A percentile compares a stretch with the other conserved stretches of the same genome.
Conservation (phyloP, 139 green algal species). For the Mesostigma viride region DNA sequence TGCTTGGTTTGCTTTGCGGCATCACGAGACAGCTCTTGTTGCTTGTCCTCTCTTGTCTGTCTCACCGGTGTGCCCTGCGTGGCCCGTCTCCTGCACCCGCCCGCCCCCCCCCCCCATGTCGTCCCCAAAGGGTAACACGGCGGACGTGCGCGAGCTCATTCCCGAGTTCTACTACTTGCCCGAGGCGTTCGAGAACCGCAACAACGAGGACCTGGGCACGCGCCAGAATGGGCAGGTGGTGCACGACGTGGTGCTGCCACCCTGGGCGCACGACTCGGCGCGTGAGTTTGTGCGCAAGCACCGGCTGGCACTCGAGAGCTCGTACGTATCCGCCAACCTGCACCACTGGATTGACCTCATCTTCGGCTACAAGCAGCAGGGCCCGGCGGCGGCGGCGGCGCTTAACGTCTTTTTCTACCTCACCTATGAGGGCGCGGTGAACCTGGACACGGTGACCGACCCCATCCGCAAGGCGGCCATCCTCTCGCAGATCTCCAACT, state of each 20-base stretch:
- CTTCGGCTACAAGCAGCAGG: slow-evolving; percentile 44
- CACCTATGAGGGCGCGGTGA: slow-evolving; percentile 44
- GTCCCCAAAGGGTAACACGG: slow-evolving; percentile 38
- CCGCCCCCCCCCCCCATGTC: too few species aligned
- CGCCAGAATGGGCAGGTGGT: slow-evolving; percentile 41
- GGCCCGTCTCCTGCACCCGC: too few species aligned
- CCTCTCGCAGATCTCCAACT: slow-evolving; percentile 40
- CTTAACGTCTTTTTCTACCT: slow-evolving; percentile 47
- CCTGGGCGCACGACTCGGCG: slow-evolving; percentile 51
- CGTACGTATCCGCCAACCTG: slow-evolving; percentile 44
- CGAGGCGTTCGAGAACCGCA: slow-evolving; percentile 43
- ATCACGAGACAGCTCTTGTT: too few species aligned
- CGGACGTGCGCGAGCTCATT: slow-evolving; percentile 96
- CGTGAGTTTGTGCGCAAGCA: slow-evolving; percentile 44
- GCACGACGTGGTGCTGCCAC: slow-evolving; percentile 63
- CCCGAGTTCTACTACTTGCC: slow-evolving; percentile 83
- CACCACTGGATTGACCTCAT: slow-evolving; percentile 58
- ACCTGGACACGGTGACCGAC: slow-evolving; percentile 36
- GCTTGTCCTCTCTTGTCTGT: too few species aligned
- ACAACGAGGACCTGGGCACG: slow-evolving; percentile 20
- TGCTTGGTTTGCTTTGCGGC: too few species aligned
- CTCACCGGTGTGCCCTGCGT: too few species aligned
- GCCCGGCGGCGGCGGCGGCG: slow-evolving; percentile 28
- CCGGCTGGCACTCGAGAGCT: slow-evolving; percentile 50
- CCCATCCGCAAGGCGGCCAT: slow-evolving; percentile 15